Base-by-base conservation (phyloP, 2,329 filamentous ascomycete species). In the Cladophialophora bantiana region DNA sequence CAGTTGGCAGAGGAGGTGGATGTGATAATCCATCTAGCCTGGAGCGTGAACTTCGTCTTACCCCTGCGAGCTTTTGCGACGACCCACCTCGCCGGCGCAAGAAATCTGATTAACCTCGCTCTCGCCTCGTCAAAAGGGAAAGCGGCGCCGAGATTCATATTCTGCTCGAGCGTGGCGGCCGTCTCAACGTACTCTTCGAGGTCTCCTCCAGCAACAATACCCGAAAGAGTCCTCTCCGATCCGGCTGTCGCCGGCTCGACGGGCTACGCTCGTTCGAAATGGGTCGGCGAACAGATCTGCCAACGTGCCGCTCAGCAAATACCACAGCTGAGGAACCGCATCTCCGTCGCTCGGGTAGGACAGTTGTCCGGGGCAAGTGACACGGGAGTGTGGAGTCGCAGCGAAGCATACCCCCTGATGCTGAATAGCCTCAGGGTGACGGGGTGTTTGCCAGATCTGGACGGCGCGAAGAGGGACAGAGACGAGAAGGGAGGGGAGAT, bases 11-110 rank as follows among this genome's bases (percentile, higher is more conserved):
- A 70, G 2, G 77, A 83, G 64, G 76, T 81, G 1, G 85, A 83
- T 1, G 75, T 82, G 1, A 79, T 92, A 18, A 83, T 91, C 62
- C 88, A 90, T 73, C 81, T 87, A 7, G 87, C 87, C 20, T 90
- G 88, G 88, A 81, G 84, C 1, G 88, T 90, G 18, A 89, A 90
- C 75, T 90, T 90, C 78, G 84, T 83, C 32, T 78, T 87, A 61
- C 81, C 83, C 3, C 78, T 90, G 0, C 77, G 76, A 45, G 85
- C 83, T 66, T 90, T 89, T 71, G 81, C 82, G 56, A 79, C 80
- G 45, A 82, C 85, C 68, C 83, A 84, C 69, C 83, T 89, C 36
- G 76, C 78, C 3, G 83, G 81, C 34, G 76, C 86, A 10, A 76
- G 76, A 9, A 82, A 87, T 68, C 76, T 88, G 0, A 74, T 88